Evolutionary conservation across 176 grass and related monocot species (phyloP), one percentile per base, ranked within the genome.

Genomic region (Lolium multiflorum): DNA sequence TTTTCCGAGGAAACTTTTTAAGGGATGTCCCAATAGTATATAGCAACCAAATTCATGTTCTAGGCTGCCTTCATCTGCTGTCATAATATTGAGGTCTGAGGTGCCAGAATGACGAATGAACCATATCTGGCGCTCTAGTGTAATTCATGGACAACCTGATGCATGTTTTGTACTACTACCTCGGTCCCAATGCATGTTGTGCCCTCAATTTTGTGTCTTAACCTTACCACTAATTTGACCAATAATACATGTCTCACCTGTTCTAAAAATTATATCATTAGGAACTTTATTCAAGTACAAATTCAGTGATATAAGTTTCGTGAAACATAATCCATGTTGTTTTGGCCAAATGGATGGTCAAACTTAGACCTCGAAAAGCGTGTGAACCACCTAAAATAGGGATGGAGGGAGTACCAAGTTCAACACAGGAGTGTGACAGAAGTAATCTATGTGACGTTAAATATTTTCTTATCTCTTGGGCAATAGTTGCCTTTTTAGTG

Each of bases 11-110:
- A 43, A 74, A 13, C 11, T 15, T 8, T 48, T 16, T 74, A 26
- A 26, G 21, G 71, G 5, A 50, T 50, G 44, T 74, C 46, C 44
- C 25, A 4, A 13, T 50, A 75, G 47, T 52, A 68, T 17, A 38
- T 68, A 68, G 28, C 31, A 68, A 68, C 72, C 47, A 75, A 52
- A 75, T 75, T 31, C 8, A 14, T 52, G 13, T 16, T 14, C 46
- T 15, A 17, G 71, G 46, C 6, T 50, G n/a, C 13, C 44, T 75
- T 35, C 11, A 17, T 65, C 84, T 16, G 22, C 50, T 59, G 75
- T 25, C 35, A 48, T 88, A 69, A 83, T 77, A 83, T 69, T 78
- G 24, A n/a, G 69, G 50, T 31, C 38, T 0, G 22, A 70, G 38
- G 7, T 81, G 69, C 68, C 31, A 81, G 64, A 74, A 52, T 54